Evolutionary conservation across 345 rosid species (phyloP), one percentile per base, ranked within the genome.

Genomic region (Eucalyptus pauciflora): DNA sequence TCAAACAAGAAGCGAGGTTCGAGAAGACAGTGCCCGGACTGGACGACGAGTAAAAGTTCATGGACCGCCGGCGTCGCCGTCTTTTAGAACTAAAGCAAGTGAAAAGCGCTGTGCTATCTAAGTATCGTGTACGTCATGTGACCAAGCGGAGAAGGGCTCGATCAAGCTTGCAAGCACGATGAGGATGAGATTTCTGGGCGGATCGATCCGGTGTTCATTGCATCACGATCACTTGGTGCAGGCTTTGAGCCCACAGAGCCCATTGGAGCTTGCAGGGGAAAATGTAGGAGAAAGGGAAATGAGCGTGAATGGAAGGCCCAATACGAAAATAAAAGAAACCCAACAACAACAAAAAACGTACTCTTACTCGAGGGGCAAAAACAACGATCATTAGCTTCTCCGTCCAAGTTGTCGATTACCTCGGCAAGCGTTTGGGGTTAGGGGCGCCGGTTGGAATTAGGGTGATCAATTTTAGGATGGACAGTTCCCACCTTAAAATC

Each of bases 401-500:
- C 14, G 25, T 71, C 81, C 46, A 10, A 37, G 45, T 3, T 17
- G 13, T 10, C 4, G 81, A 16, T 7, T 5, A 33, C 45, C 25
- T 5, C 1, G 24, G 24, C 13, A 69, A 69, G 2, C 13, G 9
- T 31, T 69, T 33, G 80, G 43, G 37, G 22, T 51, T n/a, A 14
- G 14, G 41, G 76, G 16, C 0, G 41, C 76, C 10, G 3, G 3
- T 0, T 31, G 33, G 4, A 33, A 52, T 52, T 52, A 52, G 24
- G 56, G 56, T 18, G 56, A 18, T 52, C 24, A 7, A 17, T 51
- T 51, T 17, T 51, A 51, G 4, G 22, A 0, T 51, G 22, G 9
- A 17, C 1, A 6, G 0, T 51, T 51, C 22, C 1, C 22, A 17
- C 56, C 8, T 51, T 51, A 0, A 17, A 1, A 51, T 51, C 0